Evolutionary conservation across 371 early-diverging fungal species (phyloP).

Genomic region (Apophysomyces ossiformis): DNA sequence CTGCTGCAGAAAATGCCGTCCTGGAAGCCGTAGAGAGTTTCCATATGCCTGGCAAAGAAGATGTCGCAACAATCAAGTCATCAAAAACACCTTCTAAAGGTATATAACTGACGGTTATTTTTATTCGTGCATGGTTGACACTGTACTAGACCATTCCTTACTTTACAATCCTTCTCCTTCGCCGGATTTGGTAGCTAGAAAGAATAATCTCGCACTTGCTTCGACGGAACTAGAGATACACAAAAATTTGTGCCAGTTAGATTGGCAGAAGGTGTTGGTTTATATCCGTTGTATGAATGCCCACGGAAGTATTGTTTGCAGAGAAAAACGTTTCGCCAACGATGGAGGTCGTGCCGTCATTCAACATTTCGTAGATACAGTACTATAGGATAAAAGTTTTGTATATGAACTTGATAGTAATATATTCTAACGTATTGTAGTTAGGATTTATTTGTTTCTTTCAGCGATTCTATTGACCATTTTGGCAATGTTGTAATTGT

Average conservation of each 20-base stretch:
- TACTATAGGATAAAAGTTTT: constrained; percentile 1
- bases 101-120: not conserved
- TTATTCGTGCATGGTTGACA: not conserved
- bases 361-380: constrained; percentile 29
- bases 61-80: not conserved
- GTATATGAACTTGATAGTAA: not conserved
- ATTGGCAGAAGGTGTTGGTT: constrained; percentile 57
- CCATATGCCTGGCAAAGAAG: constrained; percentile 12
- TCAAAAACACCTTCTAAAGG: not conserved
- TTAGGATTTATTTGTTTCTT: constrained; percentile 20
- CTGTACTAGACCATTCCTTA: not conserved
- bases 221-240: constrained; percentile 25
- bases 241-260: constrained; percentile 39
- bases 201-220: constrained; percentile 16
- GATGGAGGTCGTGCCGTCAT: constrained; percentile 20
- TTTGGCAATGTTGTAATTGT: constrained; percentile 67
- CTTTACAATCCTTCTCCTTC: constrained; percentile 13
- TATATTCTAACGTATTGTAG: not conserved
- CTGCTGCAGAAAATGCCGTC: constrained; percentile 19
- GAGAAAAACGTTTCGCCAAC: constrained; percentile 18
- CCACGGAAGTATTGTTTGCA: constrained; percentile 64
- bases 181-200: constrained; percentile 5
- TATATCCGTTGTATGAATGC: constrained; percentile 51
- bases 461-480: constrained; percentile 65
- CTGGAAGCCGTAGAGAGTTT: constrained; percentile 24